Base-by-base conservation (phyloP, 257 asterid genomes). In the Sherardia arvensis region DNA sequence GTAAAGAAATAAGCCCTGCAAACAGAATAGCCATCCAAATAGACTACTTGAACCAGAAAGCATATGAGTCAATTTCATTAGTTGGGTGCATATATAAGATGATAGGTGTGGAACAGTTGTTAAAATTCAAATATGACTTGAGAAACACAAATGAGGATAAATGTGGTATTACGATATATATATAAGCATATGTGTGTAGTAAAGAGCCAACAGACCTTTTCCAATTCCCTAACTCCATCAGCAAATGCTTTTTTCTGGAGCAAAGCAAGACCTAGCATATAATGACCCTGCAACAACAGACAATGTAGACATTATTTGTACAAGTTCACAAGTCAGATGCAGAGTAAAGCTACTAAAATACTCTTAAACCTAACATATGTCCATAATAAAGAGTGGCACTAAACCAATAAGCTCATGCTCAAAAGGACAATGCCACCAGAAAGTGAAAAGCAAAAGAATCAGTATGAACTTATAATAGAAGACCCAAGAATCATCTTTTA, bases 191-290 rank as follows among this genome's bases (percentile, higher is more conserved):
- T 23, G 15, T 10, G 21, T 8, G 4, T n/a, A 14, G 22, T 11
- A 45, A 49, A 45, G 23, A 32, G 34, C 48, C 51, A 48, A 10
- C 61, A 51, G 43, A 78, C 83, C 64, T 62, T 75, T 75, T 68
- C 80, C 73, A 78, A 49, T 63, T 78, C 78, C 66, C 55, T 75
- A 27, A 74, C 78, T 11, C 83, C 83, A 67, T 74, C 82, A 15
- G 80, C 71, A 59, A 51, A 75, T 9, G 47, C 62, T 59, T 74
- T 12, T 62, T 68, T 73, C 62, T 72, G 72, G 32, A 75, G 78
- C 74, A 75, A 69, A 40, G 83, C 80, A 36, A 74, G 83, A 51
- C 80, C 83, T 34, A 78, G 78, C 75, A 75, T 75, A 66, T 75
- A 78, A 66, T 75, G 83, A 63, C 66, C 83, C 83, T 78, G 78